Conservation (phyloP, 2,329 filamentous ascomycete genomes). For the Fusarium pininemorale region DNA sequence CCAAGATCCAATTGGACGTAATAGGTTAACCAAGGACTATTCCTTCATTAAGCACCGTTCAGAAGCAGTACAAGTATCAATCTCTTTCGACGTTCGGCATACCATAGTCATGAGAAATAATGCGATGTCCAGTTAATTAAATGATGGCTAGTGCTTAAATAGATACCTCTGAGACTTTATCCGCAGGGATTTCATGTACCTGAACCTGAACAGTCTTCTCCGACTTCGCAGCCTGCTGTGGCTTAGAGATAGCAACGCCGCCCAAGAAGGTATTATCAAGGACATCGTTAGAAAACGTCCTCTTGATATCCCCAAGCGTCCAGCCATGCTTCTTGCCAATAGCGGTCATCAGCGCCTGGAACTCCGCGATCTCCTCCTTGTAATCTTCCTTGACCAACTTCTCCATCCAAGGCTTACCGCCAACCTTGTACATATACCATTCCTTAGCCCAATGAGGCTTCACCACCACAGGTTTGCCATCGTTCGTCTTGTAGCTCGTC, state of each 20-base stretch:
- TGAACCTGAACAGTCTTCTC: background rate
- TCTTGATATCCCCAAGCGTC: background rate
- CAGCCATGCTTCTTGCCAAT: background rate
- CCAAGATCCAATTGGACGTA: background rate
- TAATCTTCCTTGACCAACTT: background rate
- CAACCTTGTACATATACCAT: background rate
- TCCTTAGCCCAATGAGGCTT: background rate
- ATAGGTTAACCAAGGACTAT: no score
- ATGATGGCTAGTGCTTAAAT: background rate
- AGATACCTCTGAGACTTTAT: background rate
- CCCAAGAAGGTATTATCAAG: background rate
- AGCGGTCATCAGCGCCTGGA: background rate
- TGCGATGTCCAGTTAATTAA: no score
- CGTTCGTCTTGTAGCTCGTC: background rate
- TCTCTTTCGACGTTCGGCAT: no score
- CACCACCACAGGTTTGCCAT: background rate
- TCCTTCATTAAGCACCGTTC: rapidly evolving
- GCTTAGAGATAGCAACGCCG: background rate
- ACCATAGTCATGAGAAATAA: no score
- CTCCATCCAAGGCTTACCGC: background rate
- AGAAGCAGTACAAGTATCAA: no score
- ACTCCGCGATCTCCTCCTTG: background rate
- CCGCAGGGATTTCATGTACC: background rate
- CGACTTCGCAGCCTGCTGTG: background rate
- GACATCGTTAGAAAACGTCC: background rate